Evolutionary conservation across 129 eudicot genomes (phyloP).

Genomic region (Lactuca saligna): DNA sequence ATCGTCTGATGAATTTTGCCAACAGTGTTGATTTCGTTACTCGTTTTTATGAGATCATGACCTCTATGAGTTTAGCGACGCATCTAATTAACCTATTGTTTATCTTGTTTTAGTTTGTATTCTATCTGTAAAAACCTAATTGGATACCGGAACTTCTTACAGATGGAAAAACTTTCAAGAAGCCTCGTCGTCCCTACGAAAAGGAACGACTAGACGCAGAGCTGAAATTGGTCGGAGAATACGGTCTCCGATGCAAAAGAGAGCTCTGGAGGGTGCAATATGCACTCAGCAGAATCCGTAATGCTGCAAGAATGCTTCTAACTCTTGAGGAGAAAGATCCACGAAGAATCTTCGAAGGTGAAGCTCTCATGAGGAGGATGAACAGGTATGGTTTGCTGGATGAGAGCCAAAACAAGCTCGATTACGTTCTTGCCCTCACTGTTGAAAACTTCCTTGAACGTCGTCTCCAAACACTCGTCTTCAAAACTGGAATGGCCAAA

Average conservation of each 20-base stretch:
- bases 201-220: constrained; percentile 82
- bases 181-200: constrained; percentile 80
- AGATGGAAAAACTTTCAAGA: constrained; percentile 88
- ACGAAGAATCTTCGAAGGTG: constrained; percentile 79
- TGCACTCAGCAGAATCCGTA: constrained; percentile 69
- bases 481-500: constrained; percentile 65
- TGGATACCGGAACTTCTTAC: neutral
- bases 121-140: neutral
- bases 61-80: no score
- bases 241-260: constrained; percentile 71
- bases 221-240: constrained; percentile 73
- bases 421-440: constrained; percentile 62
- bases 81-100: neutral
- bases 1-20: no score
- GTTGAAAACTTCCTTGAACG: constrained; percentile 66
- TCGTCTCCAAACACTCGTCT: constrained; percentile 60
- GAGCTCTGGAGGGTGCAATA: constrained; percentile 92
- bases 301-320: constrained; percentile 68
- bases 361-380: constrained; percentile 80
- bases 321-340: constrained; percentile 87
- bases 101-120: neutral
- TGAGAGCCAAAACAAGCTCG: constrained; percentile 66
- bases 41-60: no score
- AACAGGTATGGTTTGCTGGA: constrained; percentile 65
- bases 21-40: neutral